Percentiles rank a stretch among this genome's conserved stretches.
Conservation (phyloP, 1,284 basidiomycete species). For the Inonotus hispidus region DNA sequence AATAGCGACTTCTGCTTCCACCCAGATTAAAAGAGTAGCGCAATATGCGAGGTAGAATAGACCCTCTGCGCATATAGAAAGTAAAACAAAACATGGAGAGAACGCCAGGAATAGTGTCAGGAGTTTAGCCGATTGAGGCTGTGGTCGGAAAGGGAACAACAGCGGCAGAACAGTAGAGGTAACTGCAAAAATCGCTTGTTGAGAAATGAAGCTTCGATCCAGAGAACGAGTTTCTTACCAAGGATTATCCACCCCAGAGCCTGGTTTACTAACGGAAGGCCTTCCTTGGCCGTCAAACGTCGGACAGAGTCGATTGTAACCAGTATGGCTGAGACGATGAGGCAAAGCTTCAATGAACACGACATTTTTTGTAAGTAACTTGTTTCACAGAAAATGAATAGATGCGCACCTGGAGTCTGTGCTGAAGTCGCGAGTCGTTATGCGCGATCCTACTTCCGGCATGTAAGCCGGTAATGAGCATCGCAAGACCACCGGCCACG, state of each 20-base stretch:
- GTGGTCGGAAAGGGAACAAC: conserved; percentile 31
- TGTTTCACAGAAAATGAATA: conserved; percentile 21
- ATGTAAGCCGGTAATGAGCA: conserved; percentile 6
- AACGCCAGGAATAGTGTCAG: conserved; percentile 67
- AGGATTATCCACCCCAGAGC: conserved; percentile 63
- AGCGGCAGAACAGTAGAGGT: conserved; percentile 4
- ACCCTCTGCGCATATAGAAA: conserved; percentile 81
- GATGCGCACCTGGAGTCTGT: conserved; percentile 3
- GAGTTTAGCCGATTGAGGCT: conserved; percentile 43
- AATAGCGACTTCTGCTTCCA: conserved; percentile 54
- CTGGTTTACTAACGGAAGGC: conserved; percentile 63
- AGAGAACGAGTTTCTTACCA: conserved; percentile 35
- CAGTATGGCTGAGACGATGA: conserved; percentile 44
- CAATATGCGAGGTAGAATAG: conserved; percentile 75
- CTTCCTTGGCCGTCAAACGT: conserved; percentile 60
- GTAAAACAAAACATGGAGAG: conserved; percentile 71
- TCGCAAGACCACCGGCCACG: conserved; percentile 10
- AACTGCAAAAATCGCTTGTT: conserved; percentile 2
- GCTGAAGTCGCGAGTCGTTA: conserved; percentile 1
- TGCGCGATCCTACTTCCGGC: conserved; percentile 1
- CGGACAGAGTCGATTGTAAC: conserved; percentile 54
- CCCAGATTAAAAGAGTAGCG: conserved; percentile 62
- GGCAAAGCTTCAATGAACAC: conserved; percentile 25
- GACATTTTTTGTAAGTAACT: neutral
- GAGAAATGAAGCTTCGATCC: neutral